Evolutionary conservation across 257 asterid species (phyloP), one percentile per base, ranked within the genome.

Genomic region (Fraxinus excelsior): DNA sequence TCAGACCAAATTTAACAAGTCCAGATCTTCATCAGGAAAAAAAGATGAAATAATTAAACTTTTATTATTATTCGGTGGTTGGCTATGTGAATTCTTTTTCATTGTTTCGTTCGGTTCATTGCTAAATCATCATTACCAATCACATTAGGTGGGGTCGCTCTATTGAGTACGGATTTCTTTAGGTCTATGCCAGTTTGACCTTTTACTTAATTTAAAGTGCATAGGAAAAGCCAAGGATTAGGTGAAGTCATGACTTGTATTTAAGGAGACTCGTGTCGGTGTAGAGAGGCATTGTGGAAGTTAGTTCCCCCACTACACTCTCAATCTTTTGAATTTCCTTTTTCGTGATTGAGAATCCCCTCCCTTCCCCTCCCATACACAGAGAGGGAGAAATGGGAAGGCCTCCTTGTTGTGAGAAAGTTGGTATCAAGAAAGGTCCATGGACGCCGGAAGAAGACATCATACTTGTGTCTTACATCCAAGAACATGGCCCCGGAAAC

Each of bases 381-480:
- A n/a, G 16, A 62, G 34, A 26, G 14, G 11, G 25, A 75, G 75
- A 23, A 42, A 92, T 94, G 98, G 97, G 91, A 72, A 88, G 98
- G 74, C 98, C 98, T 78, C 97, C 97, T 23, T 94, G 97, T 65
- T 92, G 96, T 79, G 98, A 94, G 2, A 94, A 92, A 81, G 89
- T 89, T 66, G 97, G 97, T 4, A 87, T 94, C 90, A 94, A 94
- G 93, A 94, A 94, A 88, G 97, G 98, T 28, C 97, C 98, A 12
- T 94, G 98, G 98, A 94, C 98, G 67, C 98, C 98, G 5, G 97
- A 94, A 73, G 98, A 94, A 87, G 98, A 94, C 74, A 92, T 92
- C 78, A 82, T 92, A 79, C 79, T 94, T 53, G 98, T 94, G 1
- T 94, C 98, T 2, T 94, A 94, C 77, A 90, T 94, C 79, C 97